These are phyloP conservation scores for Colletotrichum gloeosporioides DNA, from an alignment of 2,329 filamentous ascomycete genomes.

Conservation along the genomic window DNA sequence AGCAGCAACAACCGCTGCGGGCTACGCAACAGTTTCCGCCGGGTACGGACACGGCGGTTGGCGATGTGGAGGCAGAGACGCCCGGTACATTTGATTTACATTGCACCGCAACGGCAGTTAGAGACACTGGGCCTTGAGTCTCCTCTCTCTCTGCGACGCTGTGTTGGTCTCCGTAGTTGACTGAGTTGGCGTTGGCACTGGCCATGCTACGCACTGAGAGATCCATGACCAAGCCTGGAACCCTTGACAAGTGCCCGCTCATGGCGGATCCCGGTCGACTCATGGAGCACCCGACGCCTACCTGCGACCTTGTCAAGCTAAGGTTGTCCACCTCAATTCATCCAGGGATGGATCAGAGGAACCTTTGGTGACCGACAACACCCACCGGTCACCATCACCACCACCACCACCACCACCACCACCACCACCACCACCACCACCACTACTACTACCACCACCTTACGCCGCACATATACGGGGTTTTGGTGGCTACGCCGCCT, in stretches of 20 bases:
- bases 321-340: not conserved
- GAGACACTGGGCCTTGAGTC: not conserved
- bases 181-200: not conserved
- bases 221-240: not conserved
- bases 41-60: conserved; percentile 14
- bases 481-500: not conserved
- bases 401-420: not conserved
- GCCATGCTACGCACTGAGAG: not conserved
- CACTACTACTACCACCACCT: not conserved
- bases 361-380: not conserved
- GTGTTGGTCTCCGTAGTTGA: not conserved
- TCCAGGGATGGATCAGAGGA: not conserved
- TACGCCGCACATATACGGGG: not conserved
- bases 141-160: not conserved
- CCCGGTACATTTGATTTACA: conserved; percentile 6
- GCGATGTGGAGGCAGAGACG: conserved; percentile 3
- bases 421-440: not conserved
- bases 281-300: not conserved
- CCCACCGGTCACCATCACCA: not conserved
- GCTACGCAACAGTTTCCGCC: not conserved
- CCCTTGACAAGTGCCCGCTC: not conserved
- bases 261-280: not conserved
- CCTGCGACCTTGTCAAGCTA: not conserved
- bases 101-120: conserved; percentile 16
- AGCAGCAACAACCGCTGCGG: not conserved